Base-by-base conservation (phyloP, 208 protist genomes). In the Paratrypanosoma confusum region DNA sequence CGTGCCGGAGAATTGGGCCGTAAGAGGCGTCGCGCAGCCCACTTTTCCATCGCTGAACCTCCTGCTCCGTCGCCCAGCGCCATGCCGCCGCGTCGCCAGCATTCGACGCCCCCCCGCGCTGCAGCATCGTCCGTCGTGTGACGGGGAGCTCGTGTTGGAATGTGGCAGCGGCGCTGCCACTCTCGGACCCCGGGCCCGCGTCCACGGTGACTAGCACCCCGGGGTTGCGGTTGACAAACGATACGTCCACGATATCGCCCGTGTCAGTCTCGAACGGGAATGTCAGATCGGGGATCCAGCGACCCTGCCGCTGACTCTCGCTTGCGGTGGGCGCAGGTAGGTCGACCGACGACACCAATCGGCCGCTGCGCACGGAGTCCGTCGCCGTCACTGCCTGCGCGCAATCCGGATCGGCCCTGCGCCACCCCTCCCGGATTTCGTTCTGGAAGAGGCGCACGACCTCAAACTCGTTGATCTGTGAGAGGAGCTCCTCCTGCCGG, bases 191-290 rank as follows among this genome's bases (percentile, higher is more conserved):
- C n/a, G 16, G 1, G 39, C 1, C 25, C 3, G 3, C 16, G 10
- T 5, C 10, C 10, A 5, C 1, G 11, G 32, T 13, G 11, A n/a
- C 13, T 23, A 22, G 24, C 5, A 44, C 0, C 7, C 38, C 31
- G 4, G 41, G 55, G 3, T 38, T 46, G 6, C 34, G 32, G 44
- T 84, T 84, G 13, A 66, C 44, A 32, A 44, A 22, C 5, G 31
- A 25, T 6, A 84, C 43, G 41, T 84, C 71, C 14, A 77, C 64
- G 5, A 62, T 57, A 20, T 48, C 34, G 0, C 75, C 75, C 14
- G 58, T 39, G 13, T 48, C 51, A 47, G 73, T 62, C 33, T 84
- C 75, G 32, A 57, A 79, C 6, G 67, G 70, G 39, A 84, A 79
- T 4, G 75, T 84, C 13, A 37, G 6, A 40, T 84, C 70, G 5